Percentiles rank a stretch among this genome's conserved stretches.
phyloP scores from a whole-genome alignment of 768 basidiomycete genomes.

The Tephrocybe sp. region DNA sequence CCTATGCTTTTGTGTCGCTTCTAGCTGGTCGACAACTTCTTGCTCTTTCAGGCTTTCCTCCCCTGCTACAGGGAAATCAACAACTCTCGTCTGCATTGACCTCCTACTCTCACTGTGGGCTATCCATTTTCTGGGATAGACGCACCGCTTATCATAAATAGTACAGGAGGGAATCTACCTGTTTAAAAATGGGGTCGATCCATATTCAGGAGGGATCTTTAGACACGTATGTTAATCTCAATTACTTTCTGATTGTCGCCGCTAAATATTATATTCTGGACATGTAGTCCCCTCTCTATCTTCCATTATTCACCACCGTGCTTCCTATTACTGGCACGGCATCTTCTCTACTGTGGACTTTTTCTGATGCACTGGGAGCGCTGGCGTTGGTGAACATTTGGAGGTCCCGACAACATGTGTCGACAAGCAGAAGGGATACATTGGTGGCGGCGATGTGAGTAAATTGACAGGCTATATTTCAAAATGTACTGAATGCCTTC shows the following conservation, averaged over 20 bases:
- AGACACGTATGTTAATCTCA: slow-evolving; percentile 63
- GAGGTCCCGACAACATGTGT: slow-evolving; percentile 55
- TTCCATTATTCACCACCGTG: slow-evolving; percentile 72
- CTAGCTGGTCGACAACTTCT: slow-evolving; percentile 50
- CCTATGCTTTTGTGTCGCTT: slow-evolving; percentile 35
- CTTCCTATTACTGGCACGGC: slow-evolving; percentile 49
- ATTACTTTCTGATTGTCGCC: neutral
- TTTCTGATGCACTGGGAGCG: slow-evolving; percentile 65
- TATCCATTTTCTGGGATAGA: neutral
- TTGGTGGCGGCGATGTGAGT: slow-evolving; percentile 68
- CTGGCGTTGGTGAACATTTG: slow-evolving; percentile 68
- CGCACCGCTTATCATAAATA: slow-evolving; percentile 26
- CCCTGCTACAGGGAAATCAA: slow-evolving; percentile 60
- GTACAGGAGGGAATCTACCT: slow-evolving; percentile 91
- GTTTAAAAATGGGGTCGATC: slow-evolving; percentile 72
- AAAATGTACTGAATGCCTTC: neutral
- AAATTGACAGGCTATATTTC: neutral
- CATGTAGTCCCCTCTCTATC: slow-evolving; percentile 72
- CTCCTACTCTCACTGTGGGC: slow-evolving; percentile 72
- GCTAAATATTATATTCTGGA: neutral
- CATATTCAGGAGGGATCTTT: slow-evolving; percentile 84
- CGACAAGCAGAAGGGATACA: slow-evolving; percentile 47
- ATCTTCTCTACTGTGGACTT: slow-evolving; percentile 65
- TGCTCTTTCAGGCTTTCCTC: slow-evolving; percentile 46
- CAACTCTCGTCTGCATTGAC: slow-evolving; percentile 82